Percentiles rank a stretch among this genome's conserved stretches.
These are phyloP conservation scores for Teunomyces funiuensis DNA, from an alignment of 805 yeast species.

Conservation along the genomic window DNA sequence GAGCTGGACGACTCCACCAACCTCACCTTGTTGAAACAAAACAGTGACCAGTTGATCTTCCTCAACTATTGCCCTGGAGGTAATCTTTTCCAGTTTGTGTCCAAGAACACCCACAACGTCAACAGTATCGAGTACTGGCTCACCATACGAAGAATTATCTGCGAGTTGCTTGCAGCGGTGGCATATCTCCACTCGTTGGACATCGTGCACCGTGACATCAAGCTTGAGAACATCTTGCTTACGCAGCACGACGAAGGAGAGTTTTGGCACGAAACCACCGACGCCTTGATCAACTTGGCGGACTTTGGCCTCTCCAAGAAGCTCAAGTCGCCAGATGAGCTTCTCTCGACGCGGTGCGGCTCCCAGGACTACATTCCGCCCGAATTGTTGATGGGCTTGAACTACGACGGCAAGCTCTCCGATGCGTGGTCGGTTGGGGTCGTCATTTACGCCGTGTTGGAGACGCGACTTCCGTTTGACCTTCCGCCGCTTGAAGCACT, in stretches of 20 bases:
- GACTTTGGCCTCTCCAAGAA: conserved; percentile 88
- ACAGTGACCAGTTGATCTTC: conserved; percentile 48
- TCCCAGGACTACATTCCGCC: conserved; percentile 97
- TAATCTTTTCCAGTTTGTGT: conserved; percentile 65
- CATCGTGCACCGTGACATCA: conserved; percentile 88
- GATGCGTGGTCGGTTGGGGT: conserved; percentile 98
- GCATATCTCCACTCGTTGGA: conserved; percentile 64
- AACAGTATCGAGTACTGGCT: conserved; percentile 38
- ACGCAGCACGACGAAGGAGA: conserved; percentile 30
- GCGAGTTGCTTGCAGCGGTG: conserved; percentile 70
- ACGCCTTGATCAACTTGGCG: conserved; percentile 58
- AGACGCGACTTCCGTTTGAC: conserved; percentile 89
- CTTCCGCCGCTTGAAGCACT: conserved; percentile 57
- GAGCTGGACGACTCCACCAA: conserved; percentile 16
- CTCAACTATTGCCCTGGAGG: conserved; percentile 84
- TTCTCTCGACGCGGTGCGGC: conserved; percentile 88
- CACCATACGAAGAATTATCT: conserved; percentile 60
- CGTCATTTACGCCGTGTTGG: conserved; percentile 78
- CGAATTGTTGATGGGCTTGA: conserved; percentile 83
- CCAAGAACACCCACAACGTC: conserved; percentile 33
- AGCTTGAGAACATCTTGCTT: conserved; percentile 78
- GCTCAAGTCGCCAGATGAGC: conserved; percentile 57
- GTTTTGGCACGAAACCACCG: conserved; percentile 5
- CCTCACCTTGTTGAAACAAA: conserved; percentile 12
- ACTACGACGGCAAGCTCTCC: conserved; percentile 86